Conservation (phyloP, 129 eudicot genomes). For the Chrysanthemum makinoi region DNA sequence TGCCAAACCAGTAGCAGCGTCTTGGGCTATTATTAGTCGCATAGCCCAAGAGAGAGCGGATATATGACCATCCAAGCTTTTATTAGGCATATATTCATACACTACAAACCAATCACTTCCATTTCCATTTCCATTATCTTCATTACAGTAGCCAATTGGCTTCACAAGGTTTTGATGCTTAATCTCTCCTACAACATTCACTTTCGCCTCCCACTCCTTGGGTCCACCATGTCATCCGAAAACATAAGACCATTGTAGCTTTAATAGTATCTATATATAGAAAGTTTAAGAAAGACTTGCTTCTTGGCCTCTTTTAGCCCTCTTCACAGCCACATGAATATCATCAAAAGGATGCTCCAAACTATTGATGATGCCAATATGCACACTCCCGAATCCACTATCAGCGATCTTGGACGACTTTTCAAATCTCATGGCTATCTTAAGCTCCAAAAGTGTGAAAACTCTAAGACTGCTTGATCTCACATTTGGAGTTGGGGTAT, state of each 20-base stretch:
- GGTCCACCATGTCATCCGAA: slow-evolving; percentile 42
- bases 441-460: slow-evolving; percentile 56
- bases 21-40: slow-evolving; percentile 64
- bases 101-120: slow-evolving; percentile 55
- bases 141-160: slow-evolving; percentile 66
- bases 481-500: not conserved
- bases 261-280: not conserved
- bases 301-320: slow-evolving; percentile 60
- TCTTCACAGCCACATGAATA: slow-evolving; percentile 64
- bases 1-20: slow-evolving; percentile 69
- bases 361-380: slow-evolving; percentile 44
- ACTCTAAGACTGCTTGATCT: slow-evolving; percentile 57
- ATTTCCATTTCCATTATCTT: slow-evolving; percentile 66
- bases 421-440: slow-evolving; percentile 46
- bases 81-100: slow-evolving; percentile 65
- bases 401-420: slow-evolving; percentile 53
- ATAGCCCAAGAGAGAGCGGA: slow-evolving; percentile 56
- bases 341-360: slow-evolving; percentile 45
- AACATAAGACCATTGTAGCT: not conserved
- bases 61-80: slow-evolving; percentile 70
- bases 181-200: slow-evolving; percentile 61
- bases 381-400: slow-evolving; percentile 76
- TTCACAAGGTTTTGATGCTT: slow-evolving; percentile 70
- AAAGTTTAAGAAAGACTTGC: slow-evolving; percentile 30
- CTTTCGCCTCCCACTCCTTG: slow-evolving; percentile 74